These are phyloP conservation scores for Pythium periplocum DNA, from an alignment of 352 stramenopile genomes.

Conservation along the genomic window DNA sequence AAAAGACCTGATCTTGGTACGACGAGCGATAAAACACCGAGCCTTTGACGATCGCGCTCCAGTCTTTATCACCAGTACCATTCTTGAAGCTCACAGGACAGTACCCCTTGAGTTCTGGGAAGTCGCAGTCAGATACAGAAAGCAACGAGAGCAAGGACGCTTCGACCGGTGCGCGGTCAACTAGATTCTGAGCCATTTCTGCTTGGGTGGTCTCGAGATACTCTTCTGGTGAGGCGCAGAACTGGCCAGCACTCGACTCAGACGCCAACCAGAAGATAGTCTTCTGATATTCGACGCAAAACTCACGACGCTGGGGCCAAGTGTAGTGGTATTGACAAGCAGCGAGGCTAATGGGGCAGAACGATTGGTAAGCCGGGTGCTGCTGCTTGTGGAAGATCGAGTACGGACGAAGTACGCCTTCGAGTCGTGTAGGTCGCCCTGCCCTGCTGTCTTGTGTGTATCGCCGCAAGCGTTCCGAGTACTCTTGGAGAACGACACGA, in stretches of 20 bases:
- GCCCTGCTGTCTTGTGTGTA: conserved; percentile 28
- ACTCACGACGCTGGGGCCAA: conserved; percentile 19
- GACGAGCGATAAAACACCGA: conserved; percentile 56
- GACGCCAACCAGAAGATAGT: conserved; percentile 40
- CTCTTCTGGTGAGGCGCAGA: conserved; percentile 21
- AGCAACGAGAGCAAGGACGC: conserved; percentile 63
- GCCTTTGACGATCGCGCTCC: conserved; percentile 44
- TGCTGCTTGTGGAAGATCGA: conserved; percentile 6
- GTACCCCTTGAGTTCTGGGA: conserved; percentile 70
- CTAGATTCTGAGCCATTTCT: conserved; percentile 24
- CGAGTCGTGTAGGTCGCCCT: conserved; percentile 9
- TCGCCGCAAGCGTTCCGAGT: conserved; percentile 8
- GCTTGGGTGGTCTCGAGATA: conserved; percentile 33
- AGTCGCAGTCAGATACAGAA: conserved; percentile 54
- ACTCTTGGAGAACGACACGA: conserved; percentile 20
- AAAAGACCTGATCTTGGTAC: conserved; percentile 51
- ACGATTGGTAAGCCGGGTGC: conserved; percentile 35
- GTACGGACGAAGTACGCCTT: conserved; percentile 24
- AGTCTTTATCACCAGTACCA: conserved; percentile 28
- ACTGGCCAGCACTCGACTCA: conserved; percentile 26
- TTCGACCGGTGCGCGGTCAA: conserved; percentile 37
- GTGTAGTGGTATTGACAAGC: conserved; percentile 27
- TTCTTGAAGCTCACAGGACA: conserved; percentile 62
- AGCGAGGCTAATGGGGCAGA: conserved; percentile 59
- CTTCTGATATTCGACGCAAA: conserved; percentile 37